phyloP scores from a whole-genome alignment of 257 asterid genomes.

The Rubia yunnanensis region DNA sequence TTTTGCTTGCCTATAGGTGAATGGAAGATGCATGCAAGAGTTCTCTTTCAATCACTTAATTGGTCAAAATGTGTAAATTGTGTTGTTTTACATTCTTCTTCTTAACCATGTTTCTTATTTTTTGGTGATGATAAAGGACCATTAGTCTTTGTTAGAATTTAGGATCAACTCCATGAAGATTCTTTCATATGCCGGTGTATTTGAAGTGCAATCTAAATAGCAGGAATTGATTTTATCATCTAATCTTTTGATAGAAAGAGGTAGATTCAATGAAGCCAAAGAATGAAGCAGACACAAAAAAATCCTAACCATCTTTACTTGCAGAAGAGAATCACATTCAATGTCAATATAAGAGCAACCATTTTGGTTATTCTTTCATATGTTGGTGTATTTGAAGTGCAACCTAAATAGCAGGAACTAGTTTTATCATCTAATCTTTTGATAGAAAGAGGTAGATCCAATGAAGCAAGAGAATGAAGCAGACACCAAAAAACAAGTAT shows the following conservation, averaged over 20 bases:
- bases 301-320: too few relatives aligned
- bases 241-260: slow-evolving; percentile 20
- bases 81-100: background rate
- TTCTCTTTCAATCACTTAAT: slow-evolving; percentile 41
- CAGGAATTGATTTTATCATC: background rate
- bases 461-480: slow-evolving; percentile 21
- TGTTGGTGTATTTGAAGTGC: background rate
- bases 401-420: background rate
- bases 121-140: too few relatives aligned
- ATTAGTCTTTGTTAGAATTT: background rate
- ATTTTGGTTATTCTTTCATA: too few relatives aligned
- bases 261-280: slow-evolving; percentile 22
- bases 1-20: slow-evolving; percentile 48
- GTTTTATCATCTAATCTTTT: background rate
- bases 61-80: slow-evolving; percentile 36
- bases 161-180: background rate
- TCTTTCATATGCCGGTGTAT: background rate
- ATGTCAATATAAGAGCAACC: too few relatives aligned
- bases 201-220: background rate
- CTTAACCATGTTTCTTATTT: too few relatives aligned
- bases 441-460: slow-evolving; percentile 29
- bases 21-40: slow-evolving; percentile 38
- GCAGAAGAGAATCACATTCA: too few relatives aligned
- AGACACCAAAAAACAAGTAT: too few relatives aligned
- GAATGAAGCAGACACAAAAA: slow-evolving; percentile 22